Evolutionary conservation across 2,329 filamentous ascomycete genomes (phyloP), one percentile per base, ranked within the genome.

Genomic region (Stachybotrys echinatus): DNA sequence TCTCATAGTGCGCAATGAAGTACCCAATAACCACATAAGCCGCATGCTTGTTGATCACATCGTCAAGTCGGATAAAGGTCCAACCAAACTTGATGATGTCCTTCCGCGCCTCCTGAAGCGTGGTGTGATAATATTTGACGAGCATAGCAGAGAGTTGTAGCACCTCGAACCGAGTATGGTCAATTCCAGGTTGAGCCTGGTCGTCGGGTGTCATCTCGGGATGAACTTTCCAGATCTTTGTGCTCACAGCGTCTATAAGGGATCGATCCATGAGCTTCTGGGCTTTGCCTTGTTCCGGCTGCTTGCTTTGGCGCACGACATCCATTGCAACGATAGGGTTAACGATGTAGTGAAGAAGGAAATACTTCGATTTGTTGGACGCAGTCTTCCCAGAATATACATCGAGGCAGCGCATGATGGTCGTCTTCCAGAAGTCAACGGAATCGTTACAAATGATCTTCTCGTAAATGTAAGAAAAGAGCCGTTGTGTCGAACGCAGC

Each of bases 41-140:
- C 1, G 92, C 94, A 66, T 97, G 94, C 68, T 99, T 99, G 75
- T 97, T 99, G 74, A 99, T 96, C 50, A 96, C 89, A 67, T 99
- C 94, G 63, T 99, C 95, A n/a, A 99, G 80, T 21, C 89, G 84
- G 61, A 99, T 99, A 64, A 96, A 97, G 18, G 92, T 96, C 94
- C 94, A 99, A 3, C 91, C 92, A 68, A 97, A 99, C 70, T 96
- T 97, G 63, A 99, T 99, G 54, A 99, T 92, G 56, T 99, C 94
- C 69, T 99, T 99, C 37, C 95, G 85, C 3, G 89, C 86, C 61
- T 97, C 94, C 58, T 95, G 88, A 2, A 99, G 80, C 48, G 91
- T 88, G 27, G 83, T 81, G 61, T 92, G 85, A 61, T 99, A 90
- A 61, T 97, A 95, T 65, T 99, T 99, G 69, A 99, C 87, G 38